phyloP scores from a whole-genome alignment of 2,329 filamentous ascomycete species.

The Xylariaceae sp. region DNA sequence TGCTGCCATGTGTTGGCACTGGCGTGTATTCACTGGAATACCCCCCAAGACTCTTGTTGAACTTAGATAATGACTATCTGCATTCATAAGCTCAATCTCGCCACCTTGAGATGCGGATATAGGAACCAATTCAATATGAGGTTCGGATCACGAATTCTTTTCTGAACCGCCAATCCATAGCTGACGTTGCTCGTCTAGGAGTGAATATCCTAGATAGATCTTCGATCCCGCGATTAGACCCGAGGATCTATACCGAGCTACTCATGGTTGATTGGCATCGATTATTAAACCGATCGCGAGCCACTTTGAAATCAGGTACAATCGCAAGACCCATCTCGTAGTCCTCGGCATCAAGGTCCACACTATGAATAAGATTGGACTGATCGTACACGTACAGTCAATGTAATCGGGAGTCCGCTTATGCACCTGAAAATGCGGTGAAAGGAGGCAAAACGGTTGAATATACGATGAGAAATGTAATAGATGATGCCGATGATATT shows the following conservation, averaged over 20 bases:
- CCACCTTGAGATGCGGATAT: not conserved
- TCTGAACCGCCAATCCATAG: not conserved
- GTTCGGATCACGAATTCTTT: not conserved
- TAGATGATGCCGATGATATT: not conserved
- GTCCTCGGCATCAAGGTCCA: constrained; percentile 14
- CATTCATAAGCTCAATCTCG: not conserved
- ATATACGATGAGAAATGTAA: not conserved
- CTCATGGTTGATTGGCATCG: not conserved
- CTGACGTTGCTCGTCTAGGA: not conserved
- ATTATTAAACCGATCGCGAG: not conserved
- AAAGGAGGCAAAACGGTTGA: constrained; percentile 21
- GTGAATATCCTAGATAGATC: not conserved
- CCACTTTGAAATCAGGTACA: not conserved
- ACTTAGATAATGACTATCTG: not conserved
- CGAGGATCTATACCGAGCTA: not conserved
- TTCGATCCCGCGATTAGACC: not conserved
- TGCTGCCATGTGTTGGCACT: not conserved
- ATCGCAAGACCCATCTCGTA: not conserved
- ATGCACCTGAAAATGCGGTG: constrained; percentile 17
- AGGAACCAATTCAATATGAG: not conserved
- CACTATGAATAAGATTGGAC: constrained; percentile 3
- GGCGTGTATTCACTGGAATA: not conserved
- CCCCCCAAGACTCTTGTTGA: not conserved
- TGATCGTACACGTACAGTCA: not conserved
- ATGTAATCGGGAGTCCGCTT: not conserved